These are phyloP conservation scores for Acmispon strigosus DNA, from an alignment of 306 rosid species.

Conservation along the genomic window DNA sequence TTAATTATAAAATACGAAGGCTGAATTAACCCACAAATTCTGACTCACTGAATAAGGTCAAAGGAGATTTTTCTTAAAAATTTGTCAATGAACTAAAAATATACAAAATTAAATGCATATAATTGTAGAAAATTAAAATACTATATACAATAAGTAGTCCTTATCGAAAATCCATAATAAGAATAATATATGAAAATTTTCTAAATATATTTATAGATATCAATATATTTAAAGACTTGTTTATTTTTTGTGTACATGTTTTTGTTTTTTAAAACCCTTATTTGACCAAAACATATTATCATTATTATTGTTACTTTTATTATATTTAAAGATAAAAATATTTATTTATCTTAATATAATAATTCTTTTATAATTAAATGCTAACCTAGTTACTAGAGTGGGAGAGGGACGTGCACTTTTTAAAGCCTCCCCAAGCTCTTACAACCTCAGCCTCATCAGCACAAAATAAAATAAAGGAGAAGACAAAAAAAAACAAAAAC, in stretches of 20 bases:
- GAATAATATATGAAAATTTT: not conserved
- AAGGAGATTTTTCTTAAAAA: too few relatives aligned
- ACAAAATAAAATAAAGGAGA: not conserved
- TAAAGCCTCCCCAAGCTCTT: not conserved
- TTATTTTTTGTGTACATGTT: too few relatives aligned
- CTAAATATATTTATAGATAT: not conserved
- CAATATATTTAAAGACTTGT: not conserved
- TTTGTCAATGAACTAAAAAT: not conserved
- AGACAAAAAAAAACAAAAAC: not conserved
- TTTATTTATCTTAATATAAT: not conserved
- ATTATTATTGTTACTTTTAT: not conserved
- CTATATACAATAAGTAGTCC: not conserved
- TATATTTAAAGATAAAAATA: not conserved
- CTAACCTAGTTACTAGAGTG: slow-evolving; percentile 23
- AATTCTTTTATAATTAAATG: not conserved
- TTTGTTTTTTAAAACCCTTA: too few relatives aligned
- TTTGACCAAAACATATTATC: not conserved
- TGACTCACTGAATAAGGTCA: too few relatives aligned
- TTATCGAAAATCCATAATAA: not conserved
- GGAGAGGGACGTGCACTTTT: slow-evolving; percentile 21
- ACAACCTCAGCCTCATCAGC: not conserved
- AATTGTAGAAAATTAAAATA: too few relatives aligned
- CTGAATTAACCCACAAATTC: too few relatives aligned
- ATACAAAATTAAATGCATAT: too few relatives aligned
- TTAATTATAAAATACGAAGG: too few relatives aligned